Evolutionary conservation across 2,329 filamentous ascomycete species (phyloP), one percentile per base, ranked within the genome.

Genomic region (Ampelomyces quisqualis): DNA sequence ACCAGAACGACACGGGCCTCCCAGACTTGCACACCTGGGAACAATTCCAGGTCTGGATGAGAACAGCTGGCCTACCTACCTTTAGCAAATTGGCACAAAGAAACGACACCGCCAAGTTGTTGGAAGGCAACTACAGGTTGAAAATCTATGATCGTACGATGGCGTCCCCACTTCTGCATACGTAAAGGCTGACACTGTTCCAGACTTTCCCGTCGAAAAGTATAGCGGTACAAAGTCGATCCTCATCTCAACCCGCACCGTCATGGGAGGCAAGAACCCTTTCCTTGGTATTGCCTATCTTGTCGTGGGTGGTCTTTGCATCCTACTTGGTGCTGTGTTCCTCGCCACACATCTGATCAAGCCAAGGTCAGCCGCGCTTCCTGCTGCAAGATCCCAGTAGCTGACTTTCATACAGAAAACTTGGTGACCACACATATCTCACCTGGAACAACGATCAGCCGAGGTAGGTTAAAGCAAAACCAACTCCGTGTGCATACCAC

Each of bases 41-140:
- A 67, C 82, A 83, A 29, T 95, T 98, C 68, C 90, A 96, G 71
- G 90, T 97, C 15, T 98, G 93, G 93, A 98, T 98, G 93, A 84
- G 93, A 57, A 95, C 94, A 2, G 93, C 93, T 17, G 93, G 91
- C 43, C 73, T 97, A 58, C 93, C 93, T 1, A 86, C 85, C 4
- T 98, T 98, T 67, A 95, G 88, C 78, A 98, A 98, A 73, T 76
- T 98, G 32, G 88, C 89, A 31, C 80, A 85, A 68, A 80, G 90
- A 45, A 96, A 96, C 62, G 85, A 95, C 64, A 75, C 75, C 1
- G 72, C 77, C 2, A 65, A 73, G 0, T 85, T 98, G 85, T 59
- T 65, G 22, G 63, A 73, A 11, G 93, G 91, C 19, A 80, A 72
- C 14, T 98, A 98, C 67, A 74, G 81, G 48, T 72, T 98, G 38